A percentile compares a stretch with the other conserved stretches of the same genome.
phyloP scores from a whole-genome alignment of 306 rosid species.

The Acacia acuminata region DNA sequence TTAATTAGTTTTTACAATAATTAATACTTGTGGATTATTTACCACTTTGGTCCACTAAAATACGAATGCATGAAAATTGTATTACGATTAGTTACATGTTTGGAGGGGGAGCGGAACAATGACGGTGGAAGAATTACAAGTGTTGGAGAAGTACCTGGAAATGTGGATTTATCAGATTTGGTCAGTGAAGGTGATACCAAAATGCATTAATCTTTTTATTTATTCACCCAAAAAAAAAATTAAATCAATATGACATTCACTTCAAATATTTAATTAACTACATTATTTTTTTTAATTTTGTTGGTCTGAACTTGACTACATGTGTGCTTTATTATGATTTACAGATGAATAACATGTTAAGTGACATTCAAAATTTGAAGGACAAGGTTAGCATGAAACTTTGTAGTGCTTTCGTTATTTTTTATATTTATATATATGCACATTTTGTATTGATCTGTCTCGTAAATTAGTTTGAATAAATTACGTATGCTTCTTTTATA shows the following conservation, averaged over 20 bases:
- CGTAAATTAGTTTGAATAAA: too few species aligned
- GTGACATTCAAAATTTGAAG: conserved; percentile 73
- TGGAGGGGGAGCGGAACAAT: conserved; percentile 70
- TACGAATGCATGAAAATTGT: neutral
- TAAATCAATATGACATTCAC: neutral
- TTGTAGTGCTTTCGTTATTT: neutral
- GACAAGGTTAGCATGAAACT: conserved; percentile 56
- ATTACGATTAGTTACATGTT: conserved; percentile 50
- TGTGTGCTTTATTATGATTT: neutral
- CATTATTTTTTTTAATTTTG: neutral
- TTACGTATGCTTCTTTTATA: too few species aligned
- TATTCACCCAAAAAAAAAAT: neutral
- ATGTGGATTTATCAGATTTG: conserved; percentile 81
- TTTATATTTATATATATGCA: neutral
- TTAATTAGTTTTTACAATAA: neutral
- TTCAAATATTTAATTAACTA: neutral
- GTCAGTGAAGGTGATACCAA: conserved; percentile 62
- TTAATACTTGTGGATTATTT: neutral
- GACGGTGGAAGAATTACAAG: conserved; percentile 70
- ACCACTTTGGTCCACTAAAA: neutral
- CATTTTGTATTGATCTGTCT: too few species aligned
- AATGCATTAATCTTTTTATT: neutral
- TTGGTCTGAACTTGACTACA: neutral
- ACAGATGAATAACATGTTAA: conserved; percentile 76
- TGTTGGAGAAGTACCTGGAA: conserved; percentile 85